Evolutionary conservation across 345 rosid species (phyloP), one percentile per base, ranked within the genome.

Genomic region (Arabidopsis arenosa): DNA sequence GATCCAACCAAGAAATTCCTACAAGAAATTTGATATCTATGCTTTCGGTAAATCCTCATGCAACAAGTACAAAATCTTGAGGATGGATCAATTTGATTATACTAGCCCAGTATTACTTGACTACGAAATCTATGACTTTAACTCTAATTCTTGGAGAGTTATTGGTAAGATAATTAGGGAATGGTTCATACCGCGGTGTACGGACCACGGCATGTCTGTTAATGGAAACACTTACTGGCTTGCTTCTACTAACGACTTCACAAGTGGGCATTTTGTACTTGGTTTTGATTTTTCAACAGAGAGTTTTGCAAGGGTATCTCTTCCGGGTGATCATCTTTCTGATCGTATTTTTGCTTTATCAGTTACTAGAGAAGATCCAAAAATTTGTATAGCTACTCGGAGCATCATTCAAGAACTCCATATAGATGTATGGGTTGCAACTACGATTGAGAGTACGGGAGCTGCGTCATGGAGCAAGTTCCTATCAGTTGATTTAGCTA

Each of bases 41-140:
- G 33, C 58, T 35, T 13, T 66, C 5, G 45, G 59, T 9, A 51
- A 49, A 66, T 66, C 70, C 11, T 66, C 58, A 1, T 48, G 45
- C 32, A 43, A 43, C 47, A 13, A 43, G 47, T 66, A 66, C 71
- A 49, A 66, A 49, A 51, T 66, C 35, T 51, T 66, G 35, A 66
- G 33, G 47, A 43, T 43, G 7, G 2, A 43, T 43, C 2, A 43
- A 4, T 1, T 5, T 43, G 1, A 5, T 13, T 6, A 43, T 43
- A 43, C 15, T 43, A 4, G 15, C 0, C 47, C 7, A 5, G 7
- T 13, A 5, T 13, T 13, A 4, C 4, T 28, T 2, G 4, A 28
- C 32, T 28, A 28, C 32, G 32, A 28, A 28, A 28, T 60, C 30
- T 60, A 37, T 10, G 47, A 60, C 45, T 60, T 60, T 40, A 36